Evolutionary conservation across 345 rosid species (phyloP).

Genomic region (Zanthoxylum bungeanum): DNA sequence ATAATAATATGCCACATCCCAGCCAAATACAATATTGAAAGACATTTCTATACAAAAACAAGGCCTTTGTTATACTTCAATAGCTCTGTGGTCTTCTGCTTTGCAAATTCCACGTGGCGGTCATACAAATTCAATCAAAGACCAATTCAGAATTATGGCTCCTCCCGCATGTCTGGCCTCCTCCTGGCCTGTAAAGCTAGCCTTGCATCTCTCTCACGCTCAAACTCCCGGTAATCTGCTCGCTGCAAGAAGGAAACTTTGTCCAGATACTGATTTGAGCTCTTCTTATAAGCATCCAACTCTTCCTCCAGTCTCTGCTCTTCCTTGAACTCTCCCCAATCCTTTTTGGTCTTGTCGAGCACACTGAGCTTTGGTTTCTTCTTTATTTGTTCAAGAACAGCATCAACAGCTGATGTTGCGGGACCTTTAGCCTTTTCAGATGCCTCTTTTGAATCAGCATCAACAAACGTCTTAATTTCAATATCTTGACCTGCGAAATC

Average conservation of each 20-base stretch:
- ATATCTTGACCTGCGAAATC: constrained; percentile 91
- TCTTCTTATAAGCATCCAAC: constrained; percentile 88
- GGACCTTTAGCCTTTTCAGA: constrained; percentile 53
- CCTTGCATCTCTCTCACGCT: constrained; percentile 96
- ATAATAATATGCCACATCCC: background rate
- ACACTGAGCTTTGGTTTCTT: constrained; percentile 92
- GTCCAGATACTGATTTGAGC: constrained; percentile 86
- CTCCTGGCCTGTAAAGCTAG: constrained; percentile 71
- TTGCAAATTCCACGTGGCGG: background rate
- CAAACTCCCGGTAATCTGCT: constrained; percentile 79
- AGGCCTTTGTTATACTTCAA: background rate
- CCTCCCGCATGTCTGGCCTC: constrained; percentile 55
- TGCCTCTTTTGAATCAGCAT: constrained; percentile 83
- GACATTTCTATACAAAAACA: background rate
- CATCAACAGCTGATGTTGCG: constrained; percentile 76
- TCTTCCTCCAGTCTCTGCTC: constrained; percentile 86
- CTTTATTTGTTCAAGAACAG: constrained; percentile 82
- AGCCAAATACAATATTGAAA: background rate
- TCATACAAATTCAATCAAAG: background rate
- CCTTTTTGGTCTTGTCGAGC: constrained; percentile 87
- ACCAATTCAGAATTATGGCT: constrained; percentile 21
- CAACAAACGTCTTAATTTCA: constrained; percentile 61
- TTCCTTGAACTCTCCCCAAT: constrained; percentile 97
- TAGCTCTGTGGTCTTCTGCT: background rate
- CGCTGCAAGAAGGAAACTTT: constrained; percentile 82